These are phyloP conservation scores for Caloboletus inedulis DNA, from an alignment of 1,284 basidiomycete genomes.

Conservation along the genomic window DNA sequence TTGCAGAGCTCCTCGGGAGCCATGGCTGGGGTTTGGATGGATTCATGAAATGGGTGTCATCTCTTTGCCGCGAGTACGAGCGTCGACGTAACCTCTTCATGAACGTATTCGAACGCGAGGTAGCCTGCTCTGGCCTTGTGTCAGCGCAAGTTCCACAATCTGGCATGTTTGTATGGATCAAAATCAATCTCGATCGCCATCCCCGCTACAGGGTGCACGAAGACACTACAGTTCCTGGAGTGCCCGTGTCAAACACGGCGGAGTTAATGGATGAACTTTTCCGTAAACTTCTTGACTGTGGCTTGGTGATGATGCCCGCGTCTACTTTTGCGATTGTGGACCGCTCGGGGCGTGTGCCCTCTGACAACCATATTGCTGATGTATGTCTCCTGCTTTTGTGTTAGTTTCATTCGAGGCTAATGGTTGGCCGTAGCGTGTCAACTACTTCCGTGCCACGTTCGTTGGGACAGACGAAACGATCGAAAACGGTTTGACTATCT, in stretches of 20 bases:
- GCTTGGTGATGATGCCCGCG: slow-evolving; percentile 35
- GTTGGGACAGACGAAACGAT: slow-evolving; percentile 34
- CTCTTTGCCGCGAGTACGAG: slow-evolving; percentile 32
- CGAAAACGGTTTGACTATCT: slow-evolving; percentile 27
- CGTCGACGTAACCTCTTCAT: slow-evolving; percentile 35
- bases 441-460: slow-evolving; percentile 33
- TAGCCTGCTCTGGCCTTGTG: slow-evolving; percentile 19
- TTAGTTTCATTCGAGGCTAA: not conserved
- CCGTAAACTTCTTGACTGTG: slow-evolving; percentile 28
- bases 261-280: slow-evolving; percentile 36
- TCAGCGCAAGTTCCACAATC: slow-evolving; percentile 32
- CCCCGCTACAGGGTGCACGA: slow-evolving; percentile 25
- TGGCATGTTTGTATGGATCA: slow-evolving; percentile 39
- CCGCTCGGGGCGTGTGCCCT: slow-evolving; percentile 16
- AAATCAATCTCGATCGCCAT: slow-evolving; percentile 32
- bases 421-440: slow-evolving; percentile 24
- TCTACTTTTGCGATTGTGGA: slow-evolving; percentile 34
- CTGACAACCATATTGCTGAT: slow-evolving; percentile 26
- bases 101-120: slow-evolving; percentile 27
- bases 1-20: slow-evolving; percentile 30
- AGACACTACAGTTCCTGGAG: slow-evolving; percentile 13
- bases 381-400: slow-evolving; percentile 14
- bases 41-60: slow-evolving; percentile 34
- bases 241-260: slow-evolving; percentile 30
- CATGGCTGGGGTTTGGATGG: slow-evolving; percentile 31